phyloP scores from a whole-genome alignment of 257 asterid species.

The Solanum chiquidenum region DNA sequence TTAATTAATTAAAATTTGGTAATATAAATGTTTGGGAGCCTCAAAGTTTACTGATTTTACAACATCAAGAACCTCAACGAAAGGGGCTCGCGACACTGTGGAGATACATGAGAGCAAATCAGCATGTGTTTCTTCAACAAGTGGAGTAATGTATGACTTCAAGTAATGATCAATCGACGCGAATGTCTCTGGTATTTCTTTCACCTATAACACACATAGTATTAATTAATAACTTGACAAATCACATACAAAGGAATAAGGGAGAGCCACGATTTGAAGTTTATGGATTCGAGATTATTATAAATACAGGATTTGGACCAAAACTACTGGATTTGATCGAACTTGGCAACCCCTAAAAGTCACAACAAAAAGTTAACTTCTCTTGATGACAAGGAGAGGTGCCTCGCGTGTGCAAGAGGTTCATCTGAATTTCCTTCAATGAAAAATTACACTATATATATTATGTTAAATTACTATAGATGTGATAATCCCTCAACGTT shows the following conservation, averaged over 20 bases:
- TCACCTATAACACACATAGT: constrained; percentile 8
- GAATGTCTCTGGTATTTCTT: constrained; percentile 19
- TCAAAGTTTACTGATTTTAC: neutral
- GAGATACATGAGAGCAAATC: constrained; percentile 27
- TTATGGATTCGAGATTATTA: too few species aligned
- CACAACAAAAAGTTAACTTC: neutral
- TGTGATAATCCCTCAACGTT: accelerated
- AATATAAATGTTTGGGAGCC: constrained; percentile 1
- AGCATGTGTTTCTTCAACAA: constrained; percentile 48
- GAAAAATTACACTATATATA: neutral
- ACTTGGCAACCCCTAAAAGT: neutral
- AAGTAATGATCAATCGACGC: constrained; percentile 16
- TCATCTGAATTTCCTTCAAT: neutral
- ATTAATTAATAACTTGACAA: neutral
- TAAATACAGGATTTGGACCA: too few species aligned
- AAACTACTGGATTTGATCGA: too few species aligned
- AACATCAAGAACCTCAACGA: constrained; percentile 2
- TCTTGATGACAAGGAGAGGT: neutral
- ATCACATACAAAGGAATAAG: neutral
- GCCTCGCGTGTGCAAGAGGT: neutral
- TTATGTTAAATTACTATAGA: too few species aligned
- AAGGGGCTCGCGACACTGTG: constrained; percentile 14
- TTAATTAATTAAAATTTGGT: neutral
- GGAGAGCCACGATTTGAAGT: too few species aligned
- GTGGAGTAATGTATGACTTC: constrained; percentile 24